Conservation (phyloP, 2,329 filamentous ascomycete genomes). For the Arthroderma sp. region DNA sequence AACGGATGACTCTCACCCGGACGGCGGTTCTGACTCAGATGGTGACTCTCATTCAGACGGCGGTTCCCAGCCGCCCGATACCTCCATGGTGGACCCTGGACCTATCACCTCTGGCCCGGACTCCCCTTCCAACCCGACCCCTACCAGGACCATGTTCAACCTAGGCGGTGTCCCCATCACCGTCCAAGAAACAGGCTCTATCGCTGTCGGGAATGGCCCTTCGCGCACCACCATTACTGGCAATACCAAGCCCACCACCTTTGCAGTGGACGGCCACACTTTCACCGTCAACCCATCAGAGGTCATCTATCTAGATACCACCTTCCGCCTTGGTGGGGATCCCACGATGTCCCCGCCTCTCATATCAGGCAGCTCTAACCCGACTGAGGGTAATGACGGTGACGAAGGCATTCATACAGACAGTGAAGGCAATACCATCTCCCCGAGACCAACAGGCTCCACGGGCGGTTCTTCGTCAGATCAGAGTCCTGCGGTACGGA, state of each 20-base stretch:
- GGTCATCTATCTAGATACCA: constrained; percentile 8
- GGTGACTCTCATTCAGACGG: too few species aligned
- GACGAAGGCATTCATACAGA: neutral
- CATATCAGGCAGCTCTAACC: neutral
- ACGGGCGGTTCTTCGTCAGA: neutral
- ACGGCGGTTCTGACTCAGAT: too few species aligned
- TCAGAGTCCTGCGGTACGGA: neutral
- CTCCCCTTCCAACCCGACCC: neutral
- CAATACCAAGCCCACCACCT: constrained; percentile 5
- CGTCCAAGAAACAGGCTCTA: neutral
- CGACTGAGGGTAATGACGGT: neutral
- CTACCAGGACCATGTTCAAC: constrained; percentile 5
- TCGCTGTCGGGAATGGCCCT: constrained; percentile 2
- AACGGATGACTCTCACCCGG: neutral
- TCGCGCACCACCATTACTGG: constrained; percentile 7
- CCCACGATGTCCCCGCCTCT: neutral
- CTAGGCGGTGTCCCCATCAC: constrained; percentile 8
- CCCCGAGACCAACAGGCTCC: neutral
- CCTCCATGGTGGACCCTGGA: neutral
- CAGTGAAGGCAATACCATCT: neutral
- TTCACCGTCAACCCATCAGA: constrained; percentile 10
- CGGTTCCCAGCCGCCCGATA: neutral
- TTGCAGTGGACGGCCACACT: constrained; percentile 3
- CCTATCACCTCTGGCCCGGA: neutral
- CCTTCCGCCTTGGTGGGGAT: neutral